Base-by-base conservation (phyloP, 768 basidiomycete genomes). In the Termitomyces sp. region DNA sequence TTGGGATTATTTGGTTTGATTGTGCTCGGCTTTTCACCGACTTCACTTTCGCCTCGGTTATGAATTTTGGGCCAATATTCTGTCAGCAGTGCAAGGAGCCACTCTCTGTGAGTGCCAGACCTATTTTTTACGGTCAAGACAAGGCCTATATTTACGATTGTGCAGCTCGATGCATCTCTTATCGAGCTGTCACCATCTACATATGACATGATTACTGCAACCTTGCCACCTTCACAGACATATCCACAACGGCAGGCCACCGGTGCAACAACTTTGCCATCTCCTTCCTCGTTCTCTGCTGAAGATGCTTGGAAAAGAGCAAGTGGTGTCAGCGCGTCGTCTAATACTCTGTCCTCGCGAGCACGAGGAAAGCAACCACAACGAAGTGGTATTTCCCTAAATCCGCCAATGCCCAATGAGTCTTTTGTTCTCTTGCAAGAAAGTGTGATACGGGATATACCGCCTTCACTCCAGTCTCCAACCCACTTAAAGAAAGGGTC, bases 51-150 rank as follows among this genome's bases (percentile, higher is more conserved):
- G 8, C 19, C 46, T 10, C 21, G 5, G 16, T 11, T 57, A 81
- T 79, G 78, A 80, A 73, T 59, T 70, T 70, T 55, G 74, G 72
- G 45, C 70, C 66, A 42, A 66, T 76, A 34, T 78, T 88, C 48
- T 94, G 91, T 65, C 91, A 93, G 67, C 91, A 94, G 72, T 94
- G 91, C 78, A 93, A 92, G 72, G 89, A 95, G 66, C 91, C 91
- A 6, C 73, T 97, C 34, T 87, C 93, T 81, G 89, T 89, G 68
- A 57, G 61, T 70, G 50, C 45, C 42, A 53, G 39, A 45, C 9
- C 25, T 17, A 9, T 19, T 44, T 3, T 19, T 56, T 19, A 40
- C 16, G 42, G 41, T 14, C 43, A 32, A 59, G 34, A 46, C 46
- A 28, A 30, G 12, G 19, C 32, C 16, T 27, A 23, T 37, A 51